These are phyloP conservation scores for Neofusicoccum parvum DNA, from an alignment of 2,329 filamentous ascomycete genomes.

Conservation along the genomic window DNA sequence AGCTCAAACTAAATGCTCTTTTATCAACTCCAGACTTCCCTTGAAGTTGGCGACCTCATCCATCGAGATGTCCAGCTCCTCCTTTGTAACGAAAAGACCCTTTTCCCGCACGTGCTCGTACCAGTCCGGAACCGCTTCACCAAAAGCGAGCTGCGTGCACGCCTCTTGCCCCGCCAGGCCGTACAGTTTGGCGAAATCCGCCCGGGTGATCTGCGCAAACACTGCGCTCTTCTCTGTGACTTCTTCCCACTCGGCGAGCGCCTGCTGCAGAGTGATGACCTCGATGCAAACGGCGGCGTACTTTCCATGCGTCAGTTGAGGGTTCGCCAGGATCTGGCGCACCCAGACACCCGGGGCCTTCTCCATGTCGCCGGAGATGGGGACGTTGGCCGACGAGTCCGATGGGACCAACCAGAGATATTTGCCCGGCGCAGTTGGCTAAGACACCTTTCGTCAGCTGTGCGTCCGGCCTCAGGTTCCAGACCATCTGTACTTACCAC, in stretches of 20 bases:
- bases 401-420: conserved; percentile 31
- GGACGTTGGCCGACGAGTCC: conserved; percentile 28
- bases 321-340: conserved; percentile 29
- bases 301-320: conserved; percentile 26
- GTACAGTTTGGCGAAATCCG: no score
- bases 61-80: no score
- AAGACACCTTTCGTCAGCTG: neutral
- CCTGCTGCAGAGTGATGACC: conserved; percentile 31
- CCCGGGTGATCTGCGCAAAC: no score
- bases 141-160: no score
- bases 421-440: conserved; percentile 24
- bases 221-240: conserved; percentile 29
- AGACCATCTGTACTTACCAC: conserved; percentile 23
- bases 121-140: no score
- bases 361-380: conserved; percentile 32
- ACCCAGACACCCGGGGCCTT: conserved; percentile 34
- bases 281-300: conserved; percentile 33
- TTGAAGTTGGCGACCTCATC: no score
- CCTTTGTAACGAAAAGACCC: no score
- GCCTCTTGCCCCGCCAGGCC: no score
- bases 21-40: no score
- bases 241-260: conserved; percentile 32
- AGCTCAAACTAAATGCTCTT: no score
- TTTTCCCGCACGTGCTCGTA: no score
- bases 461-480: no score